Percentiles rank a stretch among this genome's conserved stretches.
Conservation (phyloP, 768 basidiomycete species). For the Amanita pallidorosea region DNA sequence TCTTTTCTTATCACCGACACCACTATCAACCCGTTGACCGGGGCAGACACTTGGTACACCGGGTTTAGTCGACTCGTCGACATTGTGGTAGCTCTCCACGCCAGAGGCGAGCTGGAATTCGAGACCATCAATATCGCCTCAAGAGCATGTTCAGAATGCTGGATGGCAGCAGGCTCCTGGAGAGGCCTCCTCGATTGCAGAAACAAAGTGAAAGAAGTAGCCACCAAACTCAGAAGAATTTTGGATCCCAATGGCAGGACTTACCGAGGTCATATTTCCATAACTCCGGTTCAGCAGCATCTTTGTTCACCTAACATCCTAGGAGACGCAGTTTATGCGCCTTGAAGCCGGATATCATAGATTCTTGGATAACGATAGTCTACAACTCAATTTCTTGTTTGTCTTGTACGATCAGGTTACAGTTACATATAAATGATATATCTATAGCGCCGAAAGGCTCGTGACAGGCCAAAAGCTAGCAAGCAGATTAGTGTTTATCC, state of each 20-base stretch:
- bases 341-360: conserved; percentile 11
- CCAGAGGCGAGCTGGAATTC: conserved; percentile 56
- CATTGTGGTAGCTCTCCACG: conserved; percentile 61
- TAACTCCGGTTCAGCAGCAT: neutral
- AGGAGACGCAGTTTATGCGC: conserved; percentile 29
- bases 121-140: conserved; percentile 67
- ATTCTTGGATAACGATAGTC: no score
- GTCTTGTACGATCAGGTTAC: neutral
- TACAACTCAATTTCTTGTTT: neutral
- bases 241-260: conserved; percentile 47
- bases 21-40: conserved; percentile 47
- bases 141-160: conserved; percentile 69
- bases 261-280: conserved; percentile 23
- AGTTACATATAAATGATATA: neutral
- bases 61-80: conserved; percentile 67
- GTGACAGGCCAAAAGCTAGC: conserved; percentile 66
- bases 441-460: conserved; percentile 30
- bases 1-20: conserved; percentile 74
- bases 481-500: conserved; percentile 1
- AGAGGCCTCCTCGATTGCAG: conserved; percentile 53
- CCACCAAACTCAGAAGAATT: conserved; percentile 46
- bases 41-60: conserved; percentile 49
- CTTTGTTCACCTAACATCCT: conserved; percentile 5
- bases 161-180: conserved; percentile 64
- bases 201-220: conserved; percentile 50